These are phyloP conservation scores for Neofusicoccum sp. DNA, from an alignment of 2,329 filamentous ascomycete genomes.

Conservation along the genomic window DNA sequence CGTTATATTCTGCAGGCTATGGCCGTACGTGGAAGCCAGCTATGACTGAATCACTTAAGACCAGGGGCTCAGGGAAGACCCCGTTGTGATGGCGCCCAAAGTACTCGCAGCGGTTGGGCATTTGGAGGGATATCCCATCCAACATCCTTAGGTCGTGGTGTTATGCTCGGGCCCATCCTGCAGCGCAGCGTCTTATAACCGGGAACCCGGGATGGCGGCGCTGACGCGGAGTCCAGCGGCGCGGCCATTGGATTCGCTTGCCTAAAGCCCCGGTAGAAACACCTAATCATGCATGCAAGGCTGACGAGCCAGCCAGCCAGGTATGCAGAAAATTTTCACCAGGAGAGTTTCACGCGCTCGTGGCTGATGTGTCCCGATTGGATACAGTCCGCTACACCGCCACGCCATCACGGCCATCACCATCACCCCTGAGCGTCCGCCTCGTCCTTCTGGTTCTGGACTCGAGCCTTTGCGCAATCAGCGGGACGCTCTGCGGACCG, in stretches of 20 bases:
- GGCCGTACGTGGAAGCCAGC: background rate
- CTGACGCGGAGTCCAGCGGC: background rate
- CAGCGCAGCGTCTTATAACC: background rate
- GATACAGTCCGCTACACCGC: background rate
- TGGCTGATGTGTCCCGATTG: constrained; percentile 9
- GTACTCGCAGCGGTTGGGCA: background rate
- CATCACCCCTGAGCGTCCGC: constrained; percentile 8
- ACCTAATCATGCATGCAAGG: constrained; percentile 10
- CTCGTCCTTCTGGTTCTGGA: background rate
- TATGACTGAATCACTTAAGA: background rate
- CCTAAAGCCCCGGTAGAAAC: background rate
- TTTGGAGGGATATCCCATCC: background rate
- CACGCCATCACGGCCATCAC: constrained; percentile 1
- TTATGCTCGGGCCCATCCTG: background rate
- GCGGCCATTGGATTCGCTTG: constrained; percentile 7
- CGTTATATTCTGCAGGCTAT: background rate
- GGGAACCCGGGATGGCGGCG: background rate
- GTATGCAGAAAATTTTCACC: constrained; percentile 7
- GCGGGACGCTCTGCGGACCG: constrained; percentile 3
- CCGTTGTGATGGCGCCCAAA: background rate
- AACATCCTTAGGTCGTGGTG: background rate
- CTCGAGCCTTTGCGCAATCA: background rate
- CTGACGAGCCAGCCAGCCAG: constrained; percentile 10
- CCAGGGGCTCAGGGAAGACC: background rate
- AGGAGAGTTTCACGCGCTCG: constrained; percentile 2